phyloP scores from a whole-genome alignment of 495 filamentous ascomycete genomes.

The Podospora pseudopauciseta region DNA sequence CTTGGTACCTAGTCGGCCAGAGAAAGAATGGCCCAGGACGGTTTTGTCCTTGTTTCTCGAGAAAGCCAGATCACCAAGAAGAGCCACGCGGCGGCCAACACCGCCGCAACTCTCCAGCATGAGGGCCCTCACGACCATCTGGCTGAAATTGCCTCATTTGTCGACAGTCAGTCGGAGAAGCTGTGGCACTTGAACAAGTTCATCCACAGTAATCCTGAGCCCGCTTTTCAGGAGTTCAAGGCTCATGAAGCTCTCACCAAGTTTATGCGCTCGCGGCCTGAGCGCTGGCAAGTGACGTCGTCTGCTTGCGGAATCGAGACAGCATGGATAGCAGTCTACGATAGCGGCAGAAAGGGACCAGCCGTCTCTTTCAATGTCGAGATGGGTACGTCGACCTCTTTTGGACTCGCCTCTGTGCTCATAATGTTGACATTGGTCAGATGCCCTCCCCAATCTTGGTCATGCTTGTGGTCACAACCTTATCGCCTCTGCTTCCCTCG shows the following conservation, averaged over 20 bases:
- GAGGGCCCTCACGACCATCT: slow-evolving; percentile 4
- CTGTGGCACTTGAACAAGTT: slow-evolving; percentile 45
- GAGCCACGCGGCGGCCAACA: background rate
- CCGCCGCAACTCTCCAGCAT: background rate
- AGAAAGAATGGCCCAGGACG: background rate
- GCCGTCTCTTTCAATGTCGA: slow-evolving; percentile 57
- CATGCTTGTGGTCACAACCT: slow-evolving; percentile 71
- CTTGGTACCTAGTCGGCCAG: background rate
- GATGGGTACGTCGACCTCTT: slow-evolving; percentile 41
- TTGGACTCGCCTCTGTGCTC: slow-evolving; percentile 21
- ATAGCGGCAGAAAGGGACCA: slow-evolving; percentile 45
- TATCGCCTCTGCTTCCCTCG: slow-evolving; percentile 60
- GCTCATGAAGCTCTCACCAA: slow-evolving; percentile 56
- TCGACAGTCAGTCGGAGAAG: slow-evolving; percentile 35
- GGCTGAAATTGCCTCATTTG: slow-evolving; percentile 35
- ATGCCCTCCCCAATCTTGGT: slow-evolving; percentile 57
- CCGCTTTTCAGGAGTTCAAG: slow-evolving; percentile 53
- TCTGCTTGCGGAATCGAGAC: slow-evolving; percentile 54
- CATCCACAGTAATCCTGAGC: slow-evolving; percentile 61
- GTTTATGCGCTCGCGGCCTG: slow-evolving; percentile 47
- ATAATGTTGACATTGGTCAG: background rate
- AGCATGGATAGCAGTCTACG: slow-evolving; percentile 55
- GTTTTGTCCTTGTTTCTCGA: slow-evolving; percentile 2
- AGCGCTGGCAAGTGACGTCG: slow-evolving; percentile 54
- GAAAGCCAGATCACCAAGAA: background rate